Conservation (phyloP, 208 protist species). For the Trypanosoma caninum region DNA sequence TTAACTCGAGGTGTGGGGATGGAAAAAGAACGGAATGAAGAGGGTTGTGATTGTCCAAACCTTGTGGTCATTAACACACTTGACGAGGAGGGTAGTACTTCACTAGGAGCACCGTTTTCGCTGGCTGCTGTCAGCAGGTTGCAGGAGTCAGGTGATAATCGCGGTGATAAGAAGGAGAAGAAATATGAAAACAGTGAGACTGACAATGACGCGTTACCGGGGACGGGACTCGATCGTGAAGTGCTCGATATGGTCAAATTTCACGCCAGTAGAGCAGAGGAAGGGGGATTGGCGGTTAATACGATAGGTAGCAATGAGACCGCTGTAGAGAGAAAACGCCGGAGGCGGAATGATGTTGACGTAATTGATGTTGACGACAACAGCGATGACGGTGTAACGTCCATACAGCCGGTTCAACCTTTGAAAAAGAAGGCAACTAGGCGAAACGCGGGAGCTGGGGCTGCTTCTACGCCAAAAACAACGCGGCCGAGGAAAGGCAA, state of each 20-base stretch:
- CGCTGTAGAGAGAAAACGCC: not conserved
- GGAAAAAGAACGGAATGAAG: no score
- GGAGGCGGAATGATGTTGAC: constrained; percentile 1
- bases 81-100: not conserved
- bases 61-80: constrained; percentile 7
- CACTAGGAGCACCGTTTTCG: constrained; percentile 1
- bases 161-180: constrained; percentile 10
- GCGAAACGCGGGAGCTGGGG: not conserved
- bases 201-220: constrained; percentile 53
- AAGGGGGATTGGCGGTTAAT: not conserved
- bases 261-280: constrained; percentile 24
- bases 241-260: constrained; percentile 33
- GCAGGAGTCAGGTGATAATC: constrained; percentile 12
- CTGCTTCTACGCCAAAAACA: constrained; percentile 1
- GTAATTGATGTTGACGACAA: not conserved
- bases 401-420: not conserved
- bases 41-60: not conserved
- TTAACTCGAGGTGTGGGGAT: constrained; percentile 13
- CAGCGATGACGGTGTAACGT: not conserved
- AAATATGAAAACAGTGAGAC: constrained; percentile 22
- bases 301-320: not conserved
- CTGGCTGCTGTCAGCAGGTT: not conserved
- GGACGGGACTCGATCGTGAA: constrained; percentile 44
- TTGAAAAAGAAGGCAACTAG: no score
- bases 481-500: constrained; percentile 5